Evolutionary conservation across 495 filamentous ascomycete species (phyloP).

Genomic region (Talaromyces nanjingensis): DNA sequence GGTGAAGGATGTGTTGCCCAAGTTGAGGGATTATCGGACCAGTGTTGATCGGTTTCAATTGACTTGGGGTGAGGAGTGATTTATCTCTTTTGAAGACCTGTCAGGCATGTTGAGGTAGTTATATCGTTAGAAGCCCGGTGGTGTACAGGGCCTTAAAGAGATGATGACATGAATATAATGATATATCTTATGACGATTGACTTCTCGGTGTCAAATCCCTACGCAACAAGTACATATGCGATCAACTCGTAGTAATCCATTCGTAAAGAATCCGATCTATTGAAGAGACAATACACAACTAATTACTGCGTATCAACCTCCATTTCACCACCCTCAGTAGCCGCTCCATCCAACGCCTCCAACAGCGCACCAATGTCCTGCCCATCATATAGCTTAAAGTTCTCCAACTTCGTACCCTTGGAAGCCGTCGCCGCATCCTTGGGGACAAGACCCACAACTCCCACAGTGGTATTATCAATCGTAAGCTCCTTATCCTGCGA

Average conservation of each 20-base stretch:
- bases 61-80: constrained; percentile 70
- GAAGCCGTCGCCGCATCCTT: constrained; percentile 33
- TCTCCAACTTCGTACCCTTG: constrained; percentile 49
- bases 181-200: not conserved
- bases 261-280: not conserved
- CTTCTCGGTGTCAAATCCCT: not conserved
- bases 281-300: not conserved
- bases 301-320: constrained; percentile 57
- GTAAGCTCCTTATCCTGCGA: constrained; percentile 96
- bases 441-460: constrained; percentile 60
- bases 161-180: not conserved
- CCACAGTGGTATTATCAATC: constrained; percentile 89
- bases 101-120: not conserved
- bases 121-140: not conserved
- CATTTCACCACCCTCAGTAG: constrained; percentile 65
- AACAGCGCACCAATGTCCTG: constrained; percentile 65
- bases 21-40: constrained; percentile 66
- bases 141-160: not conserved
- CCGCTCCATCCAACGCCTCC: constrained; percentile 64
- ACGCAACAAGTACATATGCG: not conserved
- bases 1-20: constrained; percentile 63
- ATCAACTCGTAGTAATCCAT: not conserved
- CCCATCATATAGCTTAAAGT: constrained; percentile 89
- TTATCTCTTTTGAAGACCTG: too few species aligned
- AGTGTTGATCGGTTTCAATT: constrained; percentile 68